Evolutionary conservation across 1,139 yeast genomes (phyloP).

Genomic region (Ogataea hybrid): DNA sequence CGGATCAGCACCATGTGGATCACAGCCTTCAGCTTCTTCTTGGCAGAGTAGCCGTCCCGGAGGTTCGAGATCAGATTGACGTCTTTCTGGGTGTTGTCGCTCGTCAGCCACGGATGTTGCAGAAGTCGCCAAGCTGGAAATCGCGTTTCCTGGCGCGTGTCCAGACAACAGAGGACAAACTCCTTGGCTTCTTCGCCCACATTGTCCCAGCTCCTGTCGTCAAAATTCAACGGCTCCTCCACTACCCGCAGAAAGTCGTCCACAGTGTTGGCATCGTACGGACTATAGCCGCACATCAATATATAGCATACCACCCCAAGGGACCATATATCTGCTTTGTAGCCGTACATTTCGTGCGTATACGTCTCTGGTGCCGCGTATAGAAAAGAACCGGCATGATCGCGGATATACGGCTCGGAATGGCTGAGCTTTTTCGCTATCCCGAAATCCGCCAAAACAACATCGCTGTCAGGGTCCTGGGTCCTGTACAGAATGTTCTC

Average conservation of each 20-base stretch:
- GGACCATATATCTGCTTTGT: constrained; percentile 93
- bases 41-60: constrained; percentile 70
- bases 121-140: constrained; percentile 66
- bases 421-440: constrained; percentile 68
- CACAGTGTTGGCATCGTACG: constrained; percentile 77
- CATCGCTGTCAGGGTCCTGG: constrained; percentile 49
- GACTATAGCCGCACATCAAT: constrained; percentile 84
- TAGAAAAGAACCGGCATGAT: constrained; percentile 86
- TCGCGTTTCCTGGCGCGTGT: constrained; percentile 60
- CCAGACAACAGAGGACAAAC: constrained; percentile 66
- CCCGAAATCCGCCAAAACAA: constrained; percentile 91
- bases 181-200: constrained; percentile 73
- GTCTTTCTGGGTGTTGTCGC: constrained; percentile 30
- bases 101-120: constrained; percentile 52
- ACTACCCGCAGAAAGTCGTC: constrained; percentile 75
- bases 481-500: constrained; percentile 72
- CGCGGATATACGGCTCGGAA: constrained; percentile 36
- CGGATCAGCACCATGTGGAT: constrained; percentile 34
- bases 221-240: constrained; percentile 69
- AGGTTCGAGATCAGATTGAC: constrained; percentile 33
- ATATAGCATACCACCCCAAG: constrained; percentile 91
- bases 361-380: constrained; percentile 95
- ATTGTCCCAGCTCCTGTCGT: constrained; percentile 75
- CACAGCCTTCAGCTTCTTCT: constrained; percentile 75
- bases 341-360: constrained; percentile 76